A percentile compares a stretch with the other conserved stretches of the same genome.
phyloP scores from a whole-genome alignment of 208 protist genomes.

The Trichomonas vaginalis region DNA sequence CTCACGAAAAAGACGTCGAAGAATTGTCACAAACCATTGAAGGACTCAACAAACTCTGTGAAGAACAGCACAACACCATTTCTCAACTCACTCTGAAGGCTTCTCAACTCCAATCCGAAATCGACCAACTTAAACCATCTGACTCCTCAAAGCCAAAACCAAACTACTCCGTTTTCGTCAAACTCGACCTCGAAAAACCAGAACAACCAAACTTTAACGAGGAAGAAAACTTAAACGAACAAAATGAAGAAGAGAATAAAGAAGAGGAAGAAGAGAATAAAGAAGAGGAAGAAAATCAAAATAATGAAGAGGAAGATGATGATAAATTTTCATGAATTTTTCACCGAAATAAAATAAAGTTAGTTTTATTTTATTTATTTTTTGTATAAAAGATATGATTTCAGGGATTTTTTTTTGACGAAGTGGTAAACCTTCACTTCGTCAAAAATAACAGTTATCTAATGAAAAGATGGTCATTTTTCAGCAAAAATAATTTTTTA shows the following conservation, averaged over 20 bases:
- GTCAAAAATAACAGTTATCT: too few relatives aligned
- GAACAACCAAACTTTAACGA: too few relatives aligned
- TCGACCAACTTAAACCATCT: not conserved
- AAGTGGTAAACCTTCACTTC: too few relatives aligned
- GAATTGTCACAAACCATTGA: not conserved
- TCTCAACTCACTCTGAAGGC: not conserved
- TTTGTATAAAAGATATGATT: too few relatives aligned
- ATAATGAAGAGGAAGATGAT: not conserved
- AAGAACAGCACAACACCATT: not conserved
- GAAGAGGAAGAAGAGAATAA: not conserved
- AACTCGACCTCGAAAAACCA: not conserved
- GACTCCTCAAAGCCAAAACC: not conserved
- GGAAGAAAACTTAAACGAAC: not conserved
- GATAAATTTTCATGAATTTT: too few relatives aligned
- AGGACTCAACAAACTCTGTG: not conserved
- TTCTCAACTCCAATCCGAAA: not conserved
- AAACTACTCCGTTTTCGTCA: too few relatives aligned
- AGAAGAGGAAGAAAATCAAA: not conserved
- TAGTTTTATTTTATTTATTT: too few relatives aligned
- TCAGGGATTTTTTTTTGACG: too few relatives aligned
- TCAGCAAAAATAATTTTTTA: too few relatives aligned
- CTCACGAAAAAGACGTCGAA: not conserved
- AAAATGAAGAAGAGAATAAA: not conserved
- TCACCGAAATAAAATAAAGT: too few relatives aligned
- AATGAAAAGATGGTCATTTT: too few relatives aligned